Conservation (phyloP, 1,284 basidiomycete species). For the Ceratobasidium sp. region DNA sequence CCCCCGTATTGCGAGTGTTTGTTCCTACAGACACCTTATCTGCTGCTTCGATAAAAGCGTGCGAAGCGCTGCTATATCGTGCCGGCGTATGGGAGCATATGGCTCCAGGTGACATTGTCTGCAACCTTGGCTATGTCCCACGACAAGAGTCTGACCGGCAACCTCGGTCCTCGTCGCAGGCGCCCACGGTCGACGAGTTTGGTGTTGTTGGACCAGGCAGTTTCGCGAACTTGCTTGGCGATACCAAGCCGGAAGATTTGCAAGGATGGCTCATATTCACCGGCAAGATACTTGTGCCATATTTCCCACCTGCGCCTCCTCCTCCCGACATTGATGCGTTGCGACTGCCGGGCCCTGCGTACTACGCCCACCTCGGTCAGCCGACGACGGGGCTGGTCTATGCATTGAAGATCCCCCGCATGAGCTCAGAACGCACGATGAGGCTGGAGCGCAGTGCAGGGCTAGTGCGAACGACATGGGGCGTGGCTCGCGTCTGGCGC, state of each 20-base stretch:
- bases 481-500: conserved; percentile 52
- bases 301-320: conserved; percentile 37
- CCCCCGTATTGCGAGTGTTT: conserved; percentile 75
- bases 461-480: conserved; percentile 43
- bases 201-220: conserved; percentile 6
- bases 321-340: conserved; percentile 55
- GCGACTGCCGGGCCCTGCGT: conserved; percentile 71
- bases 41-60: conserved; percentile 58
- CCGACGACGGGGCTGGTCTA: conserved; percentile 51
- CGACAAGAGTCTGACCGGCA: conserved; percentile 52
- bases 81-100: conserved; percentile 73
- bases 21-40: conserved; percentile 68
- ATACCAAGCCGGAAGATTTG: conserved; percentile 46
- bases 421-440: not conserved
- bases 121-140: conserved; percentile 76
- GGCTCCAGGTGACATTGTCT: conserved; percentile 74
- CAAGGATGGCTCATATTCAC: conserved; percentile 71
- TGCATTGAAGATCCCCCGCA: conserved; percentile 47
- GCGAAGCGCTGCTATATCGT: conserved; percentile 68
- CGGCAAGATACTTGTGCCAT: conserved; percentile 62
- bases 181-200: conserved; percentile 42
- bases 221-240: conserved; percentile 45
- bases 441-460: conserved; percentile 2
- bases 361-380: conserved; percentile 71
- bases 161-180: conserved; percentile 42